phyloP scores from a whole-genome alignment of 2,329 filamentous ascomycete species.

The Aureobasidium melanogenum region DNA sequence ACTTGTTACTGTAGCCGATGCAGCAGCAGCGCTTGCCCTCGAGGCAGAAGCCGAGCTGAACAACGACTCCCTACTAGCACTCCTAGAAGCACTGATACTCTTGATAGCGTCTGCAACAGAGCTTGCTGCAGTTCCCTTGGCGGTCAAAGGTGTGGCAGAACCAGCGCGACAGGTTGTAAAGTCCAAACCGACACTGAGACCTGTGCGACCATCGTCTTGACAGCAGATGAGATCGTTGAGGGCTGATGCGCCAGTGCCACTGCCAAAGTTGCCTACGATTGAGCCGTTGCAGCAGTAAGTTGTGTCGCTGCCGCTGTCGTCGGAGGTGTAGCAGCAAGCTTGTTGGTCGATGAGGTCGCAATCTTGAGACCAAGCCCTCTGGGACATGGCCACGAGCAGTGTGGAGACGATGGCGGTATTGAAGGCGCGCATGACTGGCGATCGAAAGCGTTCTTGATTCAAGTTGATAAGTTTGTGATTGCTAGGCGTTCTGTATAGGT shows the following conservation, averaged over 20 bases:
- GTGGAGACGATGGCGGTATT: background rate
- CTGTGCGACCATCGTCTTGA: background rate
- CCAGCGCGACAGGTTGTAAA: background rate
- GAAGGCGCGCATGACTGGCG: background rate
- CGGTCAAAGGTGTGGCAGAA: background rate
- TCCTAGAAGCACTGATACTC: background rate
- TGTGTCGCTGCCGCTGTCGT: background rate
- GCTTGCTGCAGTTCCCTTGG: background rate
- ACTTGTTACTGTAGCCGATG: background rate
- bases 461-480: background rate
- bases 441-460: no score
- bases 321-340: background rate
- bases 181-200: background rate
- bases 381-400: background rate
- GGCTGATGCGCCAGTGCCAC: background rate
- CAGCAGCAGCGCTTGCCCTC: background rate
- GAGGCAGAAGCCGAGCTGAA: background rate
- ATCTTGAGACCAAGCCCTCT: background rate
- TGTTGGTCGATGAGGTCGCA: background rate
- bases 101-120: background rate
- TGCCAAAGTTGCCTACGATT: background rate
- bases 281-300: conserved; percentile 3
- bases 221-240: background rate
- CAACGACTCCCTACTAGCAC: background rate
- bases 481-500: background rate